Percentiles rank a stretch among this genome's conserved stretches.
phyloP scores from a whole-genome alignment of 1,284 basidiomycete species.

The Cutaneotrichosporon spelunceum region DNA sequence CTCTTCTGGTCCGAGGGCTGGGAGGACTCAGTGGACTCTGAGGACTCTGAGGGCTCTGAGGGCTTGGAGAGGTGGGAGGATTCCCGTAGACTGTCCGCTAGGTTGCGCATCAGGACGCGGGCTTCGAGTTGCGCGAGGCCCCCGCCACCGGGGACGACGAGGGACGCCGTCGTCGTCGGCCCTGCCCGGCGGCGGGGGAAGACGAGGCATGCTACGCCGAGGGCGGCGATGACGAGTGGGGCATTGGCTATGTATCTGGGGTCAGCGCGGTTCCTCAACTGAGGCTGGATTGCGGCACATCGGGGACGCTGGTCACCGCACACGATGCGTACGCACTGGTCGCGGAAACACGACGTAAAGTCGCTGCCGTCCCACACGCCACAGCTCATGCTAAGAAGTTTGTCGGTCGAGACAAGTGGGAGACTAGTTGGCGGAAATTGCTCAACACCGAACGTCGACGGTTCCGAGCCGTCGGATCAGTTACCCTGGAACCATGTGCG shows the following conservation, averaged over 20 bases:
- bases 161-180: background rate
- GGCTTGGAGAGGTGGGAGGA: no score
- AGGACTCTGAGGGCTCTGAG: no score
- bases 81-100: slow-evolving; percentile 30
- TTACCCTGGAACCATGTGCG: background rate
- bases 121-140: slow-evolving; percentile 43
- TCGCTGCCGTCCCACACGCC: slow-evolving; percentile 52
- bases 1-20: slow-evolving; percentile 19
- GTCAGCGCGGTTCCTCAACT: background rate
- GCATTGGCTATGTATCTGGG: slow-evolving; percentile 38
- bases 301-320: no score
- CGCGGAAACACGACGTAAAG: slow-evolving; percentile 49
- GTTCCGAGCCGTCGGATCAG: background rate
- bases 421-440: background rate
- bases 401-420: background rate
- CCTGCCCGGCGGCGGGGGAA: background rate
- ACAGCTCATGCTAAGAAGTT: background rate
- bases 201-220: slow-evolving; percentile 25
- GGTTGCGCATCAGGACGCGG: slow-evolving; percentile 36
- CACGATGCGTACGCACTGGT: slow-evolving; percentile 34
- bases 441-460: background rate
- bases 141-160: slow-evolving; percentile 32
- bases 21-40: no score
- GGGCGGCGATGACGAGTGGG: slow-evolving; percentile 36
- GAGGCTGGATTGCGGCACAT: no score